Evolutionary conservation across 2,329 filamentous ascomycete species (phyloP), one percentile per base, ranked within the genome.

Genomic region (Dactylellina leptospora): DNA sequence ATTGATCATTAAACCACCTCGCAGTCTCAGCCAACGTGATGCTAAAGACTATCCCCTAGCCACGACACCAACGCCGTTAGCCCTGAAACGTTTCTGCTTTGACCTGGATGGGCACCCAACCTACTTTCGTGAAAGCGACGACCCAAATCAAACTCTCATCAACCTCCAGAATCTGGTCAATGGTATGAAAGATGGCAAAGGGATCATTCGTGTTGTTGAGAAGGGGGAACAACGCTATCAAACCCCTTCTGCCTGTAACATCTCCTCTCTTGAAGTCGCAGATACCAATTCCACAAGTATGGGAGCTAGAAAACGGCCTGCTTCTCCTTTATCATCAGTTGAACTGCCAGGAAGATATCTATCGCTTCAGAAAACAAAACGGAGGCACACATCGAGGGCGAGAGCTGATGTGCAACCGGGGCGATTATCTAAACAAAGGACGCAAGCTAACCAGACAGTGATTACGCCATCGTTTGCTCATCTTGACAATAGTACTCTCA

Each of bases 1-100:
- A n/a, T 33, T 77, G 20, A 45, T 76, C 42, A 76, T 77, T 68
- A 75, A 74, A 27, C 76, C 76, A 22, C 76, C 76, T 22, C 74
- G 76, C 40, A 76, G 75, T 60, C 59, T 77, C 11, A 72, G 74
- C 50, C 75, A 76, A 70, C 86, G 96, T 66, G 92, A 97, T 80
- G 84, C 89, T 11, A 96, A 96, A 79, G 87, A 95, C 76, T 99
- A 96, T 79, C 95, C 95, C 38, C 83, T 99, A 27, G 93, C 93
- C 36, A 85, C 86, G 74, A 88, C 90, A 53, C 89, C 91, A 0
- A 96, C 93, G 1, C 95, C 95, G 1, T 85, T 87, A 13, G 88
- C 90, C 55, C 82, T 99, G 71, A 87, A 87, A 74, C 88, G 87
- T 63, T 90, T 97, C 78, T 88, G 86, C 40, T 93, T 96, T 76